Conservation (phyloP, 208 protist genomes). For the Trypanosoma rangeli region DNA sequence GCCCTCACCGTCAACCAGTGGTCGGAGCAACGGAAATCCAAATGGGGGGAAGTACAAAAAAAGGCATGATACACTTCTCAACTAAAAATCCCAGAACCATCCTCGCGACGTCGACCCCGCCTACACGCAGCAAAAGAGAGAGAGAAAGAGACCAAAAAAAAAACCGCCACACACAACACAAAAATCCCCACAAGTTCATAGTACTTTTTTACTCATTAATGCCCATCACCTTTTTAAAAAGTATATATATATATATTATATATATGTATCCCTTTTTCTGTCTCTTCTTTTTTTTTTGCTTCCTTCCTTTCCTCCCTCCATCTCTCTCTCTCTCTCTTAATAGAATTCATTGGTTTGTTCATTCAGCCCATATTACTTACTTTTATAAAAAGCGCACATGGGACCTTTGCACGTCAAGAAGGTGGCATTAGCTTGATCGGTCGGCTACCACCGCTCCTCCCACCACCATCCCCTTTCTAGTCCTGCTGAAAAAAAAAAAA, state of each 20-base stretch:
- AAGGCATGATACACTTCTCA: too few species aligned
- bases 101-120: not conserved
- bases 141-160: not conserved
- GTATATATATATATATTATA: too few species aligned
- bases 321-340: not conserved
- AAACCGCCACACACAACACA: not conserved
- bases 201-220: not conserved
- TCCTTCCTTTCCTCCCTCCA: not conserved
- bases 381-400: not conserved
- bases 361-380: not conserved
- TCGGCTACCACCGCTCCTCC: not conserved
- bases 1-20: not conserved
- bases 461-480: not conserved
- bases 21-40: not conserved
- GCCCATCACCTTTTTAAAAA: not conserved
- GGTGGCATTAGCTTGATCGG: not conserved
- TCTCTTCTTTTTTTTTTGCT: slow-evolving; percentile 10
- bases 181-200: not conserved
- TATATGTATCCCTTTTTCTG: too few species aligned
- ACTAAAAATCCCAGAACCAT: not conserved
- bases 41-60: not conserved
- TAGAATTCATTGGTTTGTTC: not conserved
- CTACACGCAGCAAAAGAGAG: not conserved
- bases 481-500: too few species aligned
- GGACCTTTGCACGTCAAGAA: not conserved